Base-by-base conservation (phyloP, 2,329 filamentous ascomycete species). In the Pestalotiopsis sp. region DNA sequence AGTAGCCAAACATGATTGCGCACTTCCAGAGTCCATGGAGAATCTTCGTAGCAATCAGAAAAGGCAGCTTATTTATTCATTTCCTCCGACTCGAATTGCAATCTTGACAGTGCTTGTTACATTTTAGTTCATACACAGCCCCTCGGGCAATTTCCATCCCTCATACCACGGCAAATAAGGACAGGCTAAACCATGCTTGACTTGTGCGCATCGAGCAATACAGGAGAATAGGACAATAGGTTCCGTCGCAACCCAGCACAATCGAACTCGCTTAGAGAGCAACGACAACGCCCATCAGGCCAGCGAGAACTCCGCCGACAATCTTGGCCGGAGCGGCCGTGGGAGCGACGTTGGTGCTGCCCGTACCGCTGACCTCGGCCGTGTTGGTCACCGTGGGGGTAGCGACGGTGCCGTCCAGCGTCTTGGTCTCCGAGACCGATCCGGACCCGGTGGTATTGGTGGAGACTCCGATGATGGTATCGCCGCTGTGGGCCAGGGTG, bases 281-380 rank as follows among this genome's bases (percentile, higher is more conserved):
- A 66, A 55, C 64, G 25, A 60, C 64, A 36, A 66, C 41, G 20
- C 64, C 64, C 39, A 67, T 6, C 4, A 63, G 14, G 38, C 65
- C 65, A 7, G 58, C 65, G 11, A 67, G 20, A 6, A 67, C 36
- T 14, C 65, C 65, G 13, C 65, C 65, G 17, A 63, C 23, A 36
- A 67, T 41, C 58, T 63, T 61, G 3, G 65, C 65, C 17, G 65
- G 27, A 13, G 36, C 59, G 6, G 23, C 57, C 13, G 65, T 55
- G 7, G 59, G 39, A 3, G 58, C 59, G 23, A 39, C 38, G 14
- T 67, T 62, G 27, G 58, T 52, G 6, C 20, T 55, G 11, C 38
- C 31, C 2, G 23, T 62, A 11, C 57, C 23, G 38, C 65, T 67
- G 13, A 39, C 25, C 17, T 12, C 9, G 20, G 9, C 41, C 20